These are phyloP conservation scores for Didymella glomerata DNA, from an alignment of 2,329 filamentous ascomycete genomes.

Conservation along the genomic window DNA sequence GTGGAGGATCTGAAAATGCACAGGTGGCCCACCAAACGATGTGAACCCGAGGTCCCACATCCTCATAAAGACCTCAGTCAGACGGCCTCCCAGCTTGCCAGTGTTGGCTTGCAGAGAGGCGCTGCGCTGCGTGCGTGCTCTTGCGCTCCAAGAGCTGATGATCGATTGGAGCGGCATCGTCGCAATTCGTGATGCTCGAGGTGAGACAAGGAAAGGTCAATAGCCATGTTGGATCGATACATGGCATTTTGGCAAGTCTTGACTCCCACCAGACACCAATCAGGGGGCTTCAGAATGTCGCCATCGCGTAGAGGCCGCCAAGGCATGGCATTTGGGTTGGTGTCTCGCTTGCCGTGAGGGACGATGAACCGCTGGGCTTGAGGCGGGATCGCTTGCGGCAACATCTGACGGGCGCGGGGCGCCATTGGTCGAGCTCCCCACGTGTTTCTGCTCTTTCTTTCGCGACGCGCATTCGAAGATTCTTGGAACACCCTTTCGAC, in stretches of 20 bases:
- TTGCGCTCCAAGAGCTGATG: constrained; percentile 32
- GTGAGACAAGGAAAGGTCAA: constrained; percentile 1
- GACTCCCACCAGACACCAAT: constrained; percentile 17
- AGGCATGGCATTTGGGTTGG: constrained; percentile 24
- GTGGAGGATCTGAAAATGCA: constrained; percentile 74
- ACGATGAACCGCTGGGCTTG: not conserved
- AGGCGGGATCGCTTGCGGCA: not conserved
- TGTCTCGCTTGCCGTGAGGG: constrained; percentile 10
- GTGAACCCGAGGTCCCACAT: constrained; percentile 71
- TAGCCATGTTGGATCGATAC: not conserved
- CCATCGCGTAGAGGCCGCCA: constrained; percentile 23
- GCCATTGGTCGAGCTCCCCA: not conserved
- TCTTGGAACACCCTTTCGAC: not conserved
- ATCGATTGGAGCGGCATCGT: constrained; percentile 33
- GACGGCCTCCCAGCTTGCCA: constrained; percentile 32
- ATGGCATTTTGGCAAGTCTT: not conserved
- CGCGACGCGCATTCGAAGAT: not conserved
- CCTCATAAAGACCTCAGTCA: constrained; percentile 38
- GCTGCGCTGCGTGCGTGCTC: constrained; percentile 27
- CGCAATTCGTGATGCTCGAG: constrained; percentile 6
- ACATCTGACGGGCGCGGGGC: not conserved
- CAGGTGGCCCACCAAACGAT: constrained; percentile 71
- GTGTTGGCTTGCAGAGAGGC: constrained; percentile 32
- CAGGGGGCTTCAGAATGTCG: constrained; percentile 23
- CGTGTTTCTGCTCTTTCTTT: not conserved